Percentiles rank a stretch among this genome's conserved stretches.
These are phyloP conservation scores for Sinapis alba DNA, from an alignment of 441 rosid species.

Conservation along the genomic window DNA sequence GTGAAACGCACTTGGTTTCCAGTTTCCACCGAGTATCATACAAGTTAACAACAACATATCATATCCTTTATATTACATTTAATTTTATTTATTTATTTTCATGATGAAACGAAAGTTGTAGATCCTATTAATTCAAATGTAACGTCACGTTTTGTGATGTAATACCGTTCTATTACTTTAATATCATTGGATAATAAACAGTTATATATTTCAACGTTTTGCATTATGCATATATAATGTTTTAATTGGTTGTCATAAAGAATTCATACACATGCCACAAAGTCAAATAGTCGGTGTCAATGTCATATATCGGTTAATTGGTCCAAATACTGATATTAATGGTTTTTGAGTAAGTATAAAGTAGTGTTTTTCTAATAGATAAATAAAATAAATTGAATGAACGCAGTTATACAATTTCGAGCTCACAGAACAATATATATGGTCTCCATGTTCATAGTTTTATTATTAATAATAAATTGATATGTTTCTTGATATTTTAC, in stretches of 20 bases:
- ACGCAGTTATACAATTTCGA: not conserved
- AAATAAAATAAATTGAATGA: not conserved
- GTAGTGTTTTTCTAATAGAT: not conserved
- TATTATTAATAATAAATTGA: not conserved
- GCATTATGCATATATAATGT: not conserved
- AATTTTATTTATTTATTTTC: not conserved
- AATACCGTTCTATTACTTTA: not conserved
- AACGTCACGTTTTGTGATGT: conserved; percentile 25
- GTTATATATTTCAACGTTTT: conserved; percentile 26
- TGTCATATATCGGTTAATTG: not conserved
- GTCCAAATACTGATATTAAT: not conserved
- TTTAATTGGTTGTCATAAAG: not conserved
- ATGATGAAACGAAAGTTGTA: not conserved
- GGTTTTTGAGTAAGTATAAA: not conserved
- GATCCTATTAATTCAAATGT: conserved; percentile 7
- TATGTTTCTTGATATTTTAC: not conserved
- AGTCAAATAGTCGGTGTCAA: not conserved
- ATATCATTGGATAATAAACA: conserved; percentile 6
- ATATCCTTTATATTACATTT: not conserved
- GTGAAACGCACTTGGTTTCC: conserved; percentile 15
- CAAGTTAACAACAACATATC: not conserved
- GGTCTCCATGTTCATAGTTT: not conserved
- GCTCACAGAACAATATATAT: not conserved
- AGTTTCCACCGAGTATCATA: not conserved
- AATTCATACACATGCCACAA: not conserved